phyloP scores from a whole-genome alignment of 805 yeast species.

The Groenewaldozyma salmanticensis region DNA sequence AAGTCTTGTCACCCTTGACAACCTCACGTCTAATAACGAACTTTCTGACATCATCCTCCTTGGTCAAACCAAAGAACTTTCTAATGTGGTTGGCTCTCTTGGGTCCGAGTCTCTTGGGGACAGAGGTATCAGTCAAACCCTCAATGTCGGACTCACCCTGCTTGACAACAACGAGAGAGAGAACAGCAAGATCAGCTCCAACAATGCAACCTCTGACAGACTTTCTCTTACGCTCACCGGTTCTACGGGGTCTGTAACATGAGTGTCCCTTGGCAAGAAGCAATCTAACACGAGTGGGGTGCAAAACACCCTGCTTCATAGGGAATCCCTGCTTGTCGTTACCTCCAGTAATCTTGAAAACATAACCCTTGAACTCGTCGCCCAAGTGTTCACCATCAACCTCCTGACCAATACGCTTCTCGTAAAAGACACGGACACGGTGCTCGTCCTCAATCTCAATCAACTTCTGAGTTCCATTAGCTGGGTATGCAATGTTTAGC shows the following conservation, averaged over 20 bases:
- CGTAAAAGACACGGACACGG: conserved; percentile 96
- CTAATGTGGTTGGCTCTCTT: conserved; percentile 99
- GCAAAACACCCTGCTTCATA: conserved; percentile 99
- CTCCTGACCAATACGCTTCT: conserved; percentile 99
- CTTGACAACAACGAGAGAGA: conserved; percentile 88
- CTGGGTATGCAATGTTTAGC: conserved; percentile 99
- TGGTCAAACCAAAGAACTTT: conserved; percentile 97
- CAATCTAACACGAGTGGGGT: conserved; percentile 98
- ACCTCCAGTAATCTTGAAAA: conserved; percentile 98
- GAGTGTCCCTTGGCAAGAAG: conserved; percentile 89
- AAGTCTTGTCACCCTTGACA: conserved; percentile 94
- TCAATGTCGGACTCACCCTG: conserved; percentile 94
- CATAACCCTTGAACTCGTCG: conserved; percentile 99
- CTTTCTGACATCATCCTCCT: conserved; percentile 84
- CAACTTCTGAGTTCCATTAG: conserved; percentile 99
- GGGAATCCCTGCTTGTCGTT: conserved; percentile 99
- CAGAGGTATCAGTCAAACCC: conserved; percentile 89
- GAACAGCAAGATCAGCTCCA: conserved; percentile 92
- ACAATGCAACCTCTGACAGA: conserved; percentile 99
- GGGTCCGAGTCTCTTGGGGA: conserved; percentile 99
- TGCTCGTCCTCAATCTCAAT: conserved; percentile 98
- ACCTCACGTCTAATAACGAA: conserved; percentile 98
- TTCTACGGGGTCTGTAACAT: conserved; percentile 99
- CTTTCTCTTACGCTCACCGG: conserved; percentile 99
- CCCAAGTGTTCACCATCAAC: conserved; percentile 97